These are phyloP conservation scores for Carallia pectinifolia DNA, from an alignment of 345 rosid genomes.

Conservation along the genomic window DNA sequence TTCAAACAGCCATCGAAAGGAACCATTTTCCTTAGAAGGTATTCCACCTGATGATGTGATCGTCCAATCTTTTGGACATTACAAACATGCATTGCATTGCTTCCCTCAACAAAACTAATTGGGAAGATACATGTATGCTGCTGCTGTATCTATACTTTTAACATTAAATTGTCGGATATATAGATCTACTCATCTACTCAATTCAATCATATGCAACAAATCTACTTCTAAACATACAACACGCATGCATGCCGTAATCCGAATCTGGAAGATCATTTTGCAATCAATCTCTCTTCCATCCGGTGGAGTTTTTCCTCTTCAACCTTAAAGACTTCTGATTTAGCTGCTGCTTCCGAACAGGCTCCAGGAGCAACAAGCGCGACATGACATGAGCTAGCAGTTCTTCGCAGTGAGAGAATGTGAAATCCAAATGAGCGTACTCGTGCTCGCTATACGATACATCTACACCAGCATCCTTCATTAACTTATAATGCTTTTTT, in stretches of 20 bases:
- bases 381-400: constrained; percentile 80
- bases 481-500: constrained; percentile 64
- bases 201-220: constrained; percentile 19
- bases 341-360: constrained; percentile 30
- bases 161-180: not conserved
- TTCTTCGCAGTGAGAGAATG: constrained; percentile 86
- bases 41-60: not conserved
- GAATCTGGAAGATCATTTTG: constrained; percentile 3
- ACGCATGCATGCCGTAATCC: constrained; percentile 19
- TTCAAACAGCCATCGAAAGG: not conserved
- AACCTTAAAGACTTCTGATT: constrained; percentile 37
- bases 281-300: not conserved
- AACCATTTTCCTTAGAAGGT: not conserved
- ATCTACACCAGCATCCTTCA: constrained; percentile 69
- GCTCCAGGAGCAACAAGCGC: constrained; percentile 58
- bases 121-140: constrained; percentile 2
- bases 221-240: constrained; percentile 15
- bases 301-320: constrained; percentile 26
- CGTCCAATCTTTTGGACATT: not conserved
- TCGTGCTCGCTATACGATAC: constrained; percentile 73
- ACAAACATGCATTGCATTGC: not conserved
- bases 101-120: constrained; percentile 3
- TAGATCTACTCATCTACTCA: not conserved
- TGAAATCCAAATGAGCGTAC: constrained; percentile 95
- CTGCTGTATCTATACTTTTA: not conserved